Conservation (phyloP, 441 rosid genomes). For the Flueggea neowawraea region DNA sequence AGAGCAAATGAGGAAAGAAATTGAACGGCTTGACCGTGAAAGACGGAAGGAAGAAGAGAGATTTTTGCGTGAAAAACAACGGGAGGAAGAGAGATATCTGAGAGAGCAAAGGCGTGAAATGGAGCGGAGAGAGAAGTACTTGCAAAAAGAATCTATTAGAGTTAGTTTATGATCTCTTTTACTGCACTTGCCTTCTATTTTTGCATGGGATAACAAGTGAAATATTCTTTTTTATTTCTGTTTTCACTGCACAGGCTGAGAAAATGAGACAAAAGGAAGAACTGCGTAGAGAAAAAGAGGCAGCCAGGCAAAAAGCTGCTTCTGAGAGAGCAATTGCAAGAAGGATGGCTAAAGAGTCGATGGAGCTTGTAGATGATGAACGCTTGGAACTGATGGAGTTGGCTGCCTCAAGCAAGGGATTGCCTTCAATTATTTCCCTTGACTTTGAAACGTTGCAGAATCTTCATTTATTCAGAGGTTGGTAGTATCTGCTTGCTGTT, state of each 20-base stretch:
- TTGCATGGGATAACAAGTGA: background rate
- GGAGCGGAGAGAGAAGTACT: slow-evolving; percentile 84
- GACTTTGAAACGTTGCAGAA: slow-evolving; percentile 73
- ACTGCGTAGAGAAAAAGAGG: slow-evolving; percentile 77
- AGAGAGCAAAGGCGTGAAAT: slow-evolving; percentile 89
- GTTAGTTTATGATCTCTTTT: slow-evolving; percentile 30
- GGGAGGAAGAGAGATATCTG: slow-evolving; percentile 86
- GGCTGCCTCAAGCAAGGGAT: slow-evolving; percentile 69
- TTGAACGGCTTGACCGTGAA: slow-evolving; percentile 93
- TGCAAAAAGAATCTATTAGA: slow-evolving; percentile 80
- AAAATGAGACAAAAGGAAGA: slow-evolving; percentile 87
- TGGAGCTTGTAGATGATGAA: slow-evolving; percentile 88
- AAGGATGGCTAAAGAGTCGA: slow-evolving; percentile 82
- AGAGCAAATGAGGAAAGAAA: slow-evolving; percentile 88
- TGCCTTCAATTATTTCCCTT: slow-evolving; percentile 62
- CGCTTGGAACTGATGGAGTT: slow-evolving; percentile 93
- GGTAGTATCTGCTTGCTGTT: slow-evolving; percentile 4
- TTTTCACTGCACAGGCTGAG: slow-evolving; percentile 53
- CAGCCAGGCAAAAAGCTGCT: slow-evolving; percentile 89
- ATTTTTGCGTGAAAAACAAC: slow-evolving; percentile 81
- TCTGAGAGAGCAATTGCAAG: slow-evolving; percentile 92
- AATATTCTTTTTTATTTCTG: background rate
- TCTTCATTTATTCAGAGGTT: slow-evolving; percentile 78
- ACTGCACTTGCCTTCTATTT: background rate
- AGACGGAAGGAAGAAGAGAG: slow-evolving; percentile 95